Percentiles rank a stretch among this genome's conserved stretches.
phyloP scores from a whole-genome alignment of 805 yeast species.

The Starmerella khaoyaiensis region DNA sequence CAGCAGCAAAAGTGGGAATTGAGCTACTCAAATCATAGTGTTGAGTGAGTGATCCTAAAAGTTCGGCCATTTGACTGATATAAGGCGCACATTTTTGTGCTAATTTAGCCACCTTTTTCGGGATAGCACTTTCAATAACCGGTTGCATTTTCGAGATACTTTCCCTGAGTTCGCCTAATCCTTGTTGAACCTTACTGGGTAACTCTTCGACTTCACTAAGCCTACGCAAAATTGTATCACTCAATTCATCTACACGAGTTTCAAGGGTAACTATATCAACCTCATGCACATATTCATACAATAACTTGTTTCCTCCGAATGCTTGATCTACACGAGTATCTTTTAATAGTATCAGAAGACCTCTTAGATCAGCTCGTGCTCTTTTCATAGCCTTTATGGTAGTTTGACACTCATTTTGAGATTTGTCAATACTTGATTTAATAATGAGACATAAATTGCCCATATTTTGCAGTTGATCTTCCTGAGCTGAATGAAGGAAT shows the following conservation, averaged over 20 bases:
- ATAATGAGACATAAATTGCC: slow-evolving; percentile 29
- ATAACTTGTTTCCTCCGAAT: slow-evolving; percentile 5
- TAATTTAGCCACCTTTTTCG: slow-evolving; percentile 24
- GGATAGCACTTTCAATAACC: slow-evolving; percentile 25
- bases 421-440: slow-evolving; percentile 21
- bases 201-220: slow-evolving; percentile 8
- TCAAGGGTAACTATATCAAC: slow-evolving; percentile 16
- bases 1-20: slow-evolving; percentile 32
- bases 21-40: slow-evolving; percentile 70
- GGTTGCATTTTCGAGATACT: slow-evolving; percentile 13
- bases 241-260: slow-evolving; percentile 6
- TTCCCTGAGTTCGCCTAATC: slow-evolving; percentile 14
- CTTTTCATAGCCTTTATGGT: slow-evolving; percentile 8
- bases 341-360: slow-evolving; percentile 15
- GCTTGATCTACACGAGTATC: slow-evolving; percentile 15
- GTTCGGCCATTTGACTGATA: slow-evolving; percentile 58
- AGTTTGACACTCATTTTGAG: slow-evolving; percentile 11
- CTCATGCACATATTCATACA: slow-evolving; percentile 18
- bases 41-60: slow-evolving; percentile 57
- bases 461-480: slow-evolving; percentile 33
- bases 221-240: slow-evolving; percentile 9
- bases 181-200: slow-evolving; percentile 15
- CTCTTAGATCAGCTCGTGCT: slow-evolving; percentile 16
- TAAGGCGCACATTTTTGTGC: slow-evolving; percentile 22
- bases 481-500: slow-evolving; percentile 36